Evolutionary conservation across 2,329 filamentous ascomycete genomes (phyloP), one percentile per base, ranked within the genome.

Genomic region (Aspergillus neotritici): DNA sequence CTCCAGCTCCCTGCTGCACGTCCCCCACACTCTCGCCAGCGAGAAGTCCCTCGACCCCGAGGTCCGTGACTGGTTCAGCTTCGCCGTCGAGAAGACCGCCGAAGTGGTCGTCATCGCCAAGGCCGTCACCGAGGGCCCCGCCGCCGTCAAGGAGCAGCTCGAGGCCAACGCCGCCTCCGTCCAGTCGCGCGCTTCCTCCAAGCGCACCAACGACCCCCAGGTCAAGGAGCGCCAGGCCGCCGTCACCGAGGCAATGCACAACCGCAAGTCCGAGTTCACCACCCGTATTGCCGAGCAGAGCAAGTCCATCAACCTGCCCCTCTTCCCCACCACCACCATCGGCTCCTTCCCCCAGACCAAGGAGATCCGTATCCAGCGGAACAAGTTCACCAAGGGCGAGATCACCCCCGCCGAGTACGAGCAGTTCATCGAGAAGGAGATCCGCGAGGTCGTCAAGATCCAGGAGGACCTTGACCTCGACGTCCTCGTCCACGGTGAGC

Each of bases 331-430:
- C 67, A 98, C 93, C 70, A 98, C 93, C 69, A 98, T 98, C 58
- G 93, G 93, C 59, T 97, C 91, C 45, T 98, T 98, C 87, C 93
- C 93, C 59, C 93, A 98, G 80, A 98, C 93, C 71, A 90, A 91
- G 80, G 88, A 97, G 73, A 98, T 98, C 75, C 89, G 93, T 75
- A 76, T 94, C 62, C 83, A 90, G 75, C 87, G 93, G 66, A 94
- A 93, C 82, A 95, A 93, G 80, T 88, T 96, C 78, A 94, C 90
- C 79, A 98, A 98, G 84, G 86, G 86, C 66, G 90, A 97, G 73
- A 97, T 98, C 72, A 90, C 84, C 40, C 78, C 83, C 60, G 79
- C 84, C 66, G 76, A 97, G 76, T 98, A 98, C 73, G 93, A 98
- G 77, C 86, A 87, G 73, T 98, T 98, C 80, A 98, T 98, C 61